These are phyloP conservation scores for Termitomyces sp. DNA, from an alignment of 1,284 basidiomycete species.

Conservation along the genomic window DNA sequence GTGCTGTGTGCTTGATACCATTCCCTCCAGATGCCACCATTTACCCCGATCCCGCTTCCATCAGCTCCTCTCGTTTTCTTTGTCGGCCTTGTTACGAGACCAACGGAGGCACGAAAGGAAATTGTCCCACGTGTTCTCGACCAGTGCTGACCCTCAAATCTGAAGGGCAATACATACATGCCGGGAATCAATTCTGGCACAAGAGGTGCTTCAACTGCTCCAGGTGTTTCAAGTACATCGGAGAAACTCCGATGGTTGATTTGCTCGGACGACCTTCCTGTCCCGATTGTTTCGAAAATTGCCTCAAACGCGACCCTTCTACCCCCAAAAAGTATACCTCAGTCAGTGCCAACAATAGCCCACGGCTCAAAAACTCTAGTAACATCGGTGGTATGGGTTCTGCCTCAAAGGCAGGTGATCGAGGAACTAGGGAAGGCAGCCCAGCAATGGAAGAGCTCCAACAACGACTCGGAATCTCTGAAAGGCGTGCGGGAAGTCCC, in stretches of 20 bases:
- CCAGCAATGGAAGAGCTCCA: slow-evolving; percentile 55
- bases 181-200: slow-evolving; percentile 67
- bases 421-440: slow-evolving; percentile 41
- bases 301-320: slow-evolving; percentile 49
- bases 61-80: slow-evolving; percentile 49
- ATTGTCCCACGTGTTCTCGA: slow-evolving; percentile 58
- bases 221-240: slow-evolving; percentile 67
- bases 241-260: slow-evolving; percentile 72
- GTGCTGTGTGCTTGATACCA: slow-evolving; percentile 53
- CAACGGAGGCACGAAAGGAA: slow-evolving; percentile 72
- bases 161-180: slow-evolving; percentile 73
- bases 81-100: slow-evolving; percentile 65
- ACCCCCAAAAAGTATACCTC: slow-evolving; percentile 35
- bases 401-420: slow-evolving; percentile 19
- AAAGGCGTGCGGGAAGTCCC: slow-evolving; percentile 58
- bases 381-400: slow-evolving; percentile 36
- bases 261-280: slow-evolving; percentile 75
- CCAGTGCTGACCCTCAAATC: slow-evolving; percentile 68
- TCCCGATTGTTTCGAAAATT: slow-evolving; percentile 69
- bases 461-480: slow-evolving; percentile 48
- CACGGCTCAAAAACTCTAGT: slow-evolving; percentile 25
- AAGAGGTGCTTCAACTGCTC: slow-evolving; percentile 72
- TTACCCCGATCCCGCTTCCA: slow-evolving; percentile 63
- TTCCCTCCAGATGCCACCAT: slow-evolving; percentile 80
- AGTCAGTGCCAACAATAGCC: slow-evolving; percentile 24